These are phyloP conservation scores for Daldinia childiae DNA, from an alignment of 495 filamentous ascomycete species.

Conservation along the genomic window DNA sequence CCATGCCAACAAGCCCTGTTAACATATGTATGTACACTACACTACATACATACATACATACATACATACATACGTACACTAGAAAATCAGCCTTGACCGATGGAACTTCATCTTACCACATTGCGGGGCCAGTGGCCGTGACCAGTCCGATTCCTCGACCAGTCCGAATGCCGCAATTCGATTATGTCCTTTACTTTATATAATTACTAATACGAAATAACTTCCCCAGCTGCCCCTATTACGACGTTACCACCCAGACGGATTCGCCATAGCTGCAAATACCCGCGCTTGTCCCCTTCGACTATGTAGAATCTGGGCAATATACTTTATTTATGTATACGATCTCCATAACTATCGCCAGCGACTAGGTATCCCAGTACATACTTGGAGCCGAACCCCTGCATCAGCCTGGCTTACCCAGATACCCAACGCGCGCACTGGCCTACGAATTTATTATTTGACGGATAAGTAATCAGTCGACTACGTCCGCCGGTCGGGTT, in stretches of 20 bases:
- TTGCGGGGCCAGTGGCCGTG: slow-evolving; percentile 21
- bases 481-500: slow-evolving; percentile 23
- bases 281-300: not conserved
- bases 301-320: slow-evolving; percentile 4
- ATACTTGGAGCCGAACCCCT: slow-evolving; percentile 22
- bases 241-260: slow-evolving; percentile 9
- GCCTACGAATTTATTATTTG: slow-evolving; percentile 19
- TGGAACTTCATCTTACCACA: slow-evolving; percentile 39
- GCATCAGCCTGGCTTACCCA: slow-evolving; percentile 29
- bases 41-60: not conserved
- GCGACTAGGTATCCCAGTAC: slow-evolving; percentile 6
- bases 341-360: not conserved
- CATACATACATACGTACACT: not conserved
- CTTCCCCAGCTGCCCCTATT: slow-evolving; percentile 1
- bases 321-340: slow-evolving; percentile 26
- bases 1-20: slow-evolving; percentile 2
- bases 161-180: slow-evolving; percentile 7
- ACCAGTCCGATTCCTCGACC: not conserved
- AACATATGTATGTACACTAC: not conserved
- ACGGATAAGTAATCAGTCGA: slow-evolving; percentile 12
- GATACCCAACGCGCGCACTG: not conserved
- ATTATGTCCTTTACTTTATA: slow-evolving; percentile 3
- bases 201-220: not conserved
- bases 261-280: not conserved
- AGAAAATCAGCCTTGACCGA: slow-evolving; percentile 29